A percentile compares a stretch with the other conserved stretches of the same genome.
phyloP scores from a whole-genome alignment of 2,329 filamentous ascomycete species.

The Mollisia scopiformis region DNA sequence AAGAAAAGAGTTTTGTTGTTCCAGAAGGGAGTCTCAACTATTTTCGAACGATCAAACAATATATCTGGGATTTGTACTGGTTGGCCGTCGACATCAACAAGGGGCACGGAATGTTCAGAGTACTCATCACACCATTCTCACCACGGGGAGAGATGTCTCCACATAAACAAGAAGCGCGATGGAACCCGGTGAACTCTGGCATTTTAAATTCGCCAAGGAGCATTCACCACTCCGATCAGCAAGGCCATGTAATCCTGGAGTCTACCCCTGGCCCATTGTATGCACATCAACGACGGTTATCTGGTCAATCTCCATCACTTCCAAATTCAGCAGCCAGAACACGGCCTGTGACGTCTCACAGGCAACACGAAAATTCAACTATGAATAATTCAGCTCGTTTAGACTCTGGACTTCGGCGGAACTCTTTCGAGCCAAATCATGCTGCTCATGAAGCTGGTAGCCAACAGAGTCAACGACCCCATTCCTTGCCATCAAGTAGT shows the following conservation, averaged over 20 bases:
- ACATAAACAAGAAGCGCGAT: not conserved
- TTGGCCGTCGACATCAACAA: slow-evolving; percentile 2
- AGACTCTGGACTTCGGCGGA: too few species aligned
- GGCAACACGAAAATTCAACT: not conserved
- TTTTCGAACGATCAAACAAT: slow-evolving; percentile 12
- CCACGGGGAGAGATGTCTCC: not conserved
- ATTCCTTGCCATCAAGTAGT: not conserved
- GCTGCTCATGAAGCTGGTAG: not conserved
- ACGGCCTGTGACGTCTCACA: not conserved
- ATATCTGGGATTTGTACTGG: slow-evolving; percentile 19
- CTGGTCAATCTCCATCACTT: not conserved
- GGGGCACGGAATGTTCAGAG: not conserved
- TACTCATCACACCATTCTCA: slow-evolving; percentile 3
- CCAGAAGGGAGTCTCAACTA: not conserved
- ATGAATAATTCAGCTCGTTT: not conserved
- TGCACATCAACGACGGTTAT: not conserved
- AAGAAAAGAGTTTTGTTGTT: slow-evolving; percentile 14
- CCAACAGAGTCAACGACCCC: not conserved
- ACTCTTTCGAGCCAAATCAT: not conserved
- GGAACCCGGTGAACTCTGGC: not conserved
- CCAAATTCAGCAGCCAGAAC: not conserved
- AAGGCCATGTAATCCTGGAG: not conserved
- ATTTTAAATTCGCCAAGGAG: not conserved
- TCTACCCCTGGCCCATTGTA: not conserved
- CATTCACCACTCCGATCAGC: not conserved